Conservation (phyloP, 768 basidiomycete species). For the Tylopilus balloui region DNA sequence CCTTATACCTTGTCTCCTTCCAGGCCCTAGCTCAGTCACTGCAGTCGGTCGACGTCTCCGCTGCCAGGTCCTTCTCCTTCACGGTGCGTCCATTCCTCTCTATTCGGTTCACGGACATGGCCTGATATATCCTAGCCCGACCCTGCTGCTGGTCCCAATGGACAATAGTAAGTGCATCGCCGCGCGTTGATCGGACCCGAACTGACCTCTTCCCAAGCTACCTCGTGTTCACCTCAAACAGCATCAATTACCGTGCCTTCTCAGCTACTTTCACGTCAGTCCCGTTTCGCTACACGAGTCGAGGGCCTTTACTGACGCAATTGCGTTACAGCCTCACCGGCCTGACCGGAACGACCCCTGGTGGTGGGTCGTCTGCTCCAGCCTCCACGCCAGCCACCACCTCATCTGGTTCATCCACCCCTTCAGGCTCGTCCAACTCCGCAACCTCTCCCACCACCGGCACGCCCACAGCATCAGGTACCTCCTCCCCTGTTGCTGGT, state of each 20-base stretch:
- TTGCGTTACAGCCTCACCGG: conserved; percentile 41
- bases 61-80: conserved; percentile 46
- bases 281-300: background rate
- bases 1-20: background rate
- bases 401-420: conserved; percentile 14
- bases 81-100: conserved; percentile 39
- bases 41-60: conserved; percentile 49
- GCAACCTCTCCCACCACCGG: background rate
- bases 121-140: conserved; percentile 40
- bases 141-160: conserved; percentile 50
- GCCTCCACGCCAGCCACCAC: conserved; percentile 7
- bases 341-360: conserved; percentile 53
- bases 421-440: conserved; percentile 12
- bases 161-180: conserved; percentile 46
- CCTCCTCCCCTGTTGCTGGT: conserved; percentile 3
- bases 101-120: background rate
- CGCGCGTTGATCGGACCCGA: background rate
- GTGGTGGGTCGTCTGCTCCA: conserved; percentile 19
- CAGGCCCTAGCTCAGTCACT: conserved; percentile 59
- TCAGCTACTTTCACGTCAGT: conserved; percentile 58
- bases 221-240: conserved; percentile 48
- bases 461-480: conserved; percentile 12
- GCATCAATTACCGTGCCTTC: conserved; percentile 36
- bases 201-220: conserved; percentile 41
- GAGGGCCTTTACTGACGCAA: background rate